Evolutionary conservation across 225 moss, liverwort and hornwort species (phyloP), one percentile per base, ranked within the genome.

Genomic region (Asterella californica): DNA sequence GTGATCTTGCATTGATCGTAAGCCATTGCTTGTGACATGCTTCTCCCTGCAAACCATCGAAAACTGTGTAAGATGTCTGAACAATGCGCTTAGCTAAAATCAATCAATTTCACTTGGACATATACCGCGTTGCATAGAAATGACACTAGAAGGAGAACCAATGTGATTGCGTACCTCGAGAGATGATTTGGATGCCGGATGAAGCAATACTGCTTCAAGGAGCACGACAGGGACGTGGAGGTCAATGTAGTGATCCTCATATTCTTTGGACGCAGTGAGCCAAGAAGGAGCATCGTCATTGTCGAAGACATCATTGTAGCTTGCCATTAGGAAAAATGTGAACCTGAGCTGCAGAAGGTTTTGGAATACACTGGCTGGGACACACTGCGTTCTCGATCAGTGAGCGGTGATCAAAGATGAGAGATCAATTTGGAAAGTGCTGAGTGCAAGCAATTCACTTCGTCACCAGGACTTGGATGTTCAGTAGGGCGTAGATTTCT

Each of bases 231-330:
- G 57, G 19, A 19, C 17, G 19, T 57, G 57, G 57, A 21, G 57
- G 57, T 57, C 57, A 24, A 57, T 57, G 57, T 22, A 57, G 19
- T 57, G 57, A 57, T 57, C 22, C 32, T 65, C 65, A 45, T 38
- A 70, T 70, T 70, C 70, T 70, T 45, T 70, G 4, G 70, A 37
- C 21, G 72, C 72, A 11, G 48, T 72, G 47, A 72, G 72, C 72
- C 72, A 72, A 14, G 72, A 49, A 49, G 72, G 72, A 72, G 72
- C 48, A 72, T 72, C 72, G 42, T 72, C 72, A 49, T 49, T 11
- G 48, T 48, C 72, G 49, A 72, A 72, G 27, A 72, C 49, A 72
- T 72, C 72, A 45, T 72, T 72, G 48, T 72, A 72, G n/a, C 48
- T 49, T 0, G 72, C 72, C 72, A 72, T 72, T 11, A 33, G n/a